Evolutionary conservation across 2,329 filamentous ascomycete species (phyloP).

Genomic region (Dothidotthia symphoricarpi): DNA sequence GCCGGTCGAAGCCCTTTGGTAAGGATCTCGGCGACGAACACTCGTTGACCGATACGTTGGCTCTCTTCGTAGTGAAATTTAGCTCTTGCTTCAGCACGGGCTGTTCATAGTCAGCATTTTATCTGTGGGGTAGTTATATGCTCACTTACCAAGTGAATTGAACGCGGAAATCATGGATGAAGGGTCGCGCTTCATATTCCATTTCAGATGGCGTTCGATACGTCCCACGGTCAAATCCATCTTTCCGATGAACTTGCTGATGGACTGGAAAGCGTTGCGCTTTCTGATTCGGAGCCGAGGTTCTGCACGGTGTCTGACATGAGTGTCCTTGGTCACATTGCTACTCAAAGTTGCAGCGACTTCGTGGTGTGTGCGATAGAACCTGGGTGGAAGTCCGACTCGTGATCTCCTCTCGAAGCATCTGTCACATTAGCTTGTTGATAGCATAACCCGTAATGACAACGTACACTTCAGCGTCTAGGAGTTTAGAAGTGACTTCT

Average conservation of each 20-base stretch:
- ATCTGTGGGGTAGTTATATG: not conserved
- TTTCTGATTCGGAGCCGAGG: constrained; percentile 4
- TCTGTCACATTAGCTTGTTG: too few relatives aligned
- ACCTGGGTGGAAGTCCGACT: constrained; percentile 1
- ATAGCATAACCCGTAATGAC: too few relatives aligned
- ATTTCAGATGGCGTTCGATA: constrained; percentile 9
- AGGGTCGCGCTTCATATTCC: constrained; percentile 11
- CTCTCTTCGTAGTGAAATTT: constrained; percentile 7
- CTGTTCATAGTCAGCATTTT: constrained; percentile 1
- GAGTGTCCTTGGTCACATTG: constrained; percentile 10
- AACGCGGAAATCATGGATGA: constrained; percentile 15
- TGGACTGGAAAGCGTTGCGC: constrained; percentile 16
- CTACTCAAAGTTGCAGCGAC: constrained; percentile 11
- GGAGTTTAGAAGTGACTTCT: too few relatives aligned
- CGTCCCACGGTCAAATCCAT: constrained; percentile 4
- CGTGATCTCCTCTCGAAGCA: too few relatives aligned
- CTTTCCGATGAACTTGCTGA: constrained; percentile 4
- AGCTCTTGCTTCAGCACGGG: constrained; percentile 1
- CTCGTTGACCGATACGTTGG: constrained; percentile 4
- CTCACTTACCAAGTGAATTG: constrained; percentile 9
- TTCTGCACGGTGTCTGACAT: constrained; percentile 9
- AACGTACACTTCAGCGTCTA: too few relatives aligned
- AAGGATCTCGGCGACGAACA: constrained; percentile 8
- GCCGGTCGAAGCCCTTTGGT: constrained; percentile 6
- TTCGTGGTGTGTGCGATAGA: constrained; percentile 16